A percentile compares a stretch with the other conserved stretches of the same genome.
Evolutionary conservation across 2,329 filamentous ascomycete genomes (phyloP).

Genomic region (Shiraia sp.): DNA sequence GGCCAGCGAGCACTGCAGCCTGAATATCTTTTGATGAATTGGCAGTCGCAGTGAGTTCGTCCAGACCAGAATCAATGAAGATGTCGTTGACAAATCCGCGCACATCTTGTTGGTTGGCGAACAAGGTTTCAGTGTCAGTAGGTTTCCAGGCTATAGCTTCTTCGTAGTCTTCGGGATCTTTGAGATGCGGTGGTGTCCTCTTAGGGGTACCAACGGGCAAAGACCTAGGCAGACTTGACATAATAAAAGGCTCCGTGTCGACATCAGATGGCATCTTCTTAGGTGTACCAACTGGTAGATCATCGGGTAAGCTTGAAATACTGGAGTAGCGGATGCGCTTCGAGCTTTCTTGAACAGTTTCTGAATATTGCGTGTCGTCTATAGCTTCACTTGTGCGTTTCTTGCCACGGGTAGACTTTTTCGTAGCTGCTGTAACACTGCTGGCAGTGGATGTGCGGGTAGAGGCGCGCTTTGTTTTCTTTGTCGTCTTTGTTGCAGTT

Average conservation of each 20-base stretch:
- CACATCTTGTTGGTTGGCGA: conserved; percentile 46
- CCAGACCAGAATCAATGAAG: conserved; percentile 35
- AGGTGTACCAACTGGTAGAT: conserved; percentile 25
- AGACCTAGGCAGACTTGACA: conserved; percentile 21
- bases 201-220: conserved; percentile 44
- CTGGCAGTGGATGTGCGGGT: conserved; percentile 22
- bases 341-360: background rate
- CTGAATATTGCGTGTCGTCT: conserved; percentile 5
- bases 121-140: conserved; percentile 74
- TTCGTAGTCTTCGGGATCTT: conserved; percentile 14
- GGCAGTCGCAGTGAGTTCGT: conserved; percentile 26
- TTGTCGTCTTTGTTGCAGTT: conserved; percentile 12
- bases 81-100: conserved; percentile 30
- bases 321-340: conserved; percentile 3
- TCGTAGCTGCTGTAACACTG: conserved; percentile 13
- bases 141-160: conserved; percentile 65
- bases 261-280: conserved; percentile 21
- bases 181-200: conserved; percentile 22
- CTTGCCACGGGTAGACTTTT: conserved; percentile 18
- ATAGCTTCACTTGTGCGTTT: conserved; percentile 23
- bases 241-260: conserved; percentile 14
- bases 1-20: conserved; percentile 57
- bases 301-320: conserved; percentile 15
- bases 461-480: conserved; percentile 24
- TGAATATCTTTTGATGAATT: conserved; percentile 47